These are phyloP conservation scores for Colletotrichum magnum DNA, from an alignment of 2,329 filamentous ascomycete genomes.

Conservation along the genomic window DNA sequence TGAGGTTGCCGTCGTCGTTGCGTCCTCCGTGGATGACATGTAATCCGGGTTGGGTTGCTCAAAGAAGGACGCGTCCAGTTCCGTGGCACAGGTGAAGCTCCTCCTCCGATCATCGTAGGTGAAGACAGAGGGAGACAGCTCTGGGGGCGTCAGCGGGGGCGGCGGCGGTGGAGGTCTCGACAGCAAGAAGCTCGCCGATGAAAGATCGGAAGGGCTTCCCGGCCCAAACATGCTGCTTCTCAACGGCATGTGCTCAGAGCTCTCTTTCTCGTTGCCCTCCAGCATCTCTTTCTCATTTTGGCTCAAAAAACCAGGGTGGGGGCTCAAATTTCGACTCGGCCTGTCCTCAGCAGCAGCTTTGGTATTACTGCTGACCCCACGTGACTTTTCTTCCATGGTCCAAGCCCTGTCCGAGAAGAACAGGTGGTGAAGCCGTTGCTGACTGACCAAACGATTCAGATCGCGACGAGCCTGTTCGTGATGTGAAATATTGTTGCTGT, in stretches of 20 bases:
- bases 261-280: background rate
- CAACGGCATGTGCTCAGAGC: background rate
- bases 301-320: constrained; percentile 21
- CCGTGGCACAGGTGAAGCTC: constrained; percentile 48
- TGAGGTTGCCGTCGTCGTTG: constrained; percentile 44
- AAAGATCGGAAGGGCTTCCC: constrained; percentile 27
- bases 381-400: constrained; percentile 48
- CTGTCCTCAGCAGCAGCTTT: constrained; percentile 27
- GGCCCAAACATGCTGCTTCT: background rate
- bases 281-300: constrained; percentile 13
- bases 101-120: constrained; percentile 57
- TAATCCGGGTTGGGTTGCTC: constrained; percentile 67
- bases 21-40: constrained; percentile 52
- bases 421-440: constrained; percentile 38
- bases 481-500: background rate
- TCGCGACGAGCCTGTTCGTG: background rate
- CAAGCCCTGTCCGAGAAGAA: constrained; percentile 29
- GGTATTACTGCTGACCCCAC: constrained; percentile 47
- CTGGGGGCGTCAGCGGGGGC: constrained; percentile 64
- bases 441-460: constrained; percentile 23
- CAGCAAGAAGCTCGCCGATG: constrained; percentile 42
- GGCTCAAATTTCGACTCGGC: constrained; percentile 6
- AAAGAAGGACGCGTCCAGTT: constrained; percentile 58
- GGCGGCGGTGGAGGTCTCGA: constrained; percentile 61
- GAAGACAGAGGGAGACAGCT: constrained; percentile 58